A percentile compares a stretch with the other conserved stretches of the same genome.
phyloP scores from a whole-genome alignment of 108 stramenopile genomes.

The Conticribra guillardii region DNA sequence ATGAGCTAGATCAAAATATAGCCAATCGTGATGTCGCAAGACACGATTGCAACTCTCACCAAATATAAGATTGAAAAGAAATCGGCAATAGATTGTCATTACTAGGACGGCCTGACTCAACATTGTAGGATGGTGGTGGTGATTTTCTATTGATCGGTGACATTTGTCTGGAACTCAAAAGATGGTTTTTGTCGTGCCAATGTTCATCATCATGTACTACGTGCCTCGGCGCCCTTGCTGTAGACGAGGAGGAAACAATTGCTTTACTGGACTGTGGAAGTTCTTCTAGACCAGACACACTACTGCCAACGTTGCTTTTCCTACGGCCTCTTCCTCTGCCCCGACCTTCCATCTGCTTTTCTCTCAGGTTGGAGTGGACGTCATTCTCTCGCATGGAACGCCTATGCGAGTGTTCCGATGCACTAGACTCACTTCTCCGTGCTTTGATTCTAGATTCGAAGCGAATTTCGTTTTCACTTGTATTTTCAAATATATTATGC shows the following conservation, averaged over 20 bases:
- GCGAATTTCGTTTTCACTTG: background rate
- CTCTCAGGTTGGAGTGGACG: background rate
- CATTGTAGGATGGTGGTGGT: no score
- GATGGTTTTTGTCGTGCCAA: background rate
- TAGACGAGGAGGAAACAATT: background rate
- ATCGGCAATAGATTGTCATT: no score
- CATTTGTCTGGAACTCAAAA: background rate
- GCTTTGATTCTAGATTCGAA: constrained; percentile 6
- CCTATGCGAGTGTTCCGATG: background rate
- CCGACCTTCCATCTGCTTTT: constrained; percentile 21
- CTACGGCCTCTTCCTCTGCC: constrained; percentile 39
- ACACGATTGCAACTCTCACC: no score
- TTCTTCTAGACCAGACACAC: constrained; percentile 11
- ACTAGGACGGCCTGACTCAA: no score
- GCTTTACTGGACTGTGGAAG: constrained; percentile 6
- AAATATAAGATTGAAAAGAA: no score
- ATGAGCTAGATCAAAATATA: background rate
- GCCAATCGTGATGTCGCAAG: background rate
- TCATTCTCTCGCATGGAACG: background rate
- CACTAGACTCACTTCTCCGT: background rate
- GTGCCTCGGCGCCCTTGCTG: background rate
- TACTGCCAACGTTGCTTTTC: background rate
- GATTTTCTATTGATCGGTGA: no score
- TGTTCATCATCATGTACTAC: background rate
- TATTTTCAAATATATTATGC: background rate